Conservation (phyloP, 768 basidiomycete species). For the Crepidotus variabilis region DNA sequence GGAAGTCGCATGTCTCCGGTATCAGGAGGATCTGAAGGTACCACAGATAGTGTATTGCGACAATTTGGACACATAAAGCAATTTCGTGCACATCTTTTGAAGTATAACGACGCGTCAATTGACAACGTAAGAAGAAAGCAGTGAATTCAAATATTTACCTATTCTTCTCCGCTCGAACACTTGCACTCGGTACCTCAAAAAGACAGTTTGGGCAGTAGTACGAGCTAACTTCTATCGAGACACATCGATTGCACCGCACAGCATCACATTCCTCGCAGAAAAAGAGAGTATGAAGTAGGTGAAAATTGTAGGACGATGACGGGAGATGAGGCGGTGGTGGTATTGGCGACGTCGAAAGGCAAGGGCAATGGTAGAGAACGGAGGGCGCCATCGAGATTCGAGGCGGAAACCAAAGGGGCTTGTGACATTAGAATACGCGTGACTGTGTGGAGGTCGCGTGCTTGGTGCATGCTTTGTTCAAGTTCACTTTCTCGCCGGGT, state of each 20-base stretch:
- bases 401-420: neutral
- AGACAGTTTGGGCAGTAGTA: slow-evolving; percentile 99
- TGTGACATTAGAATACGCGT: neutral
- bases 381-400: slow-evolving; percentile 27
- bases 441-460: neutral
- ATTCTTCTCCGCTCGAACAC: slow-evolving; percentile 97
- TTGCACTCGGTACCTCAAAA: slow-evolving; percentile 97
- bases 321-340: slow-evolving; percentile 74
- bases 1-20: slow-evolving; percentile 50
- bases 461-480: neutral
- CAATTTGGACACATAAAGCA: slow-evolving; percentile 97
- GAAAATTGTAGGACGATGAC: slow-evolving; percentile 79
- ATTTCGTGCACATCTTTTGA: slow-evolving; percentile 86
- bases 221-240: slow-evolving; percentile 88
- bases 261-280: slow-evolving; percentile 99
- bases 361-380: slow-evolving; percentile 70
- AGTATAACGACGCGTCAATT: slow-evolving; percentile 6
- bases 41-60: slow-evolving; percentile 83
- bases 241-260: slow-evolving; percentile 89
- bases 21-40: slow-evolving; percentile 83
- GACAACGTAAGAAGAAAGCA: slow-evolving; percentile 1
- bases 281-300: slow-evolving; percentile 80
- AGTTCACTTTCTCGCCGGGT: neutral
- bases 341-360: slow-evolving; percentile 51
- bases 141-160: slow-evolving; percentile 45